Evolutionary conservation across 108 stramenopile genomes (phyloP).

Genomic region (Bacterosira constricta): DNA sequence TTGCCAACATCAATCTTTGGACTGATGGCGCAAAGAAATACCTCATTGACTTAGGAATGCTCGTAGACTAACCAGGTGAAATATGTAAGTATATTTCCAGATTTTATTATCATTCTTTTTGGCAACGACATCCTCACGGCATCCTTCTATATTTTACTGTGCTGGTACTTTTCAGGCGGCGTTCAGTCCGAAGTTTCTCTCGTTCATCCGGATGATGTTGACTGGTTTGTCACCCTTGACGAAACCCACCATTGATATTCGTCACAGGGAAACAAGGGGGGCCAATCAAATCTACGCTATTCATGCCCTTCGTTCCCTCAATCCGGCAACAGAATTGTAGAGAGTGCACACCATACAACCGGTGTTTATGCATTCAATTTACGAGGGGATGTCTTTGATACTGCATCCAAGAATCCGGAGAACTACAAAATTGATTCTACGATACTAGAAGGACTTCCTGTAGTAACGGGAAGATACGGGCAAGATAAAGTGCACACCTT

Average conservation of each 20-base stretch:
- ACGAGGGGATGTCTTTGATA: not conserved
- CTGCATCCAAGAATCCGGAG: not conserved
- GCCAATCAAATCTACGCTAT: not conserved
- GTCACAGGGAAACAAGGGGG: not conserved
- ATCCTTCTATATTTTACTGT: not conserved
- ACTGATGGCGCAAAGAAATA: not conserved
- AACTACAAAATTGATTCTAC: conserved; percentile 2
- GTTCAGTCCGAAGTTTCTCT: not conserved
- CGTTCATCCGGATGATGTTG: not conserved
- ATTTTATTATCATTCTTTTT: not conserved
- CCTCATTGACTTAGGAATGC: not conserved
- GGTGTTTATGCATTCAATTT: not conserved
- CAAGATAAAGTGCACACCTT: not conserved
- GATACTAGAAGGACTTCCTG: not conserved
- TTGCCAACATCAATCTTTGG: not conserved
- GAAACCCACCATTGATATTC: not conserved
- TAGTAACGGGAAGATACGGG: not conserved
- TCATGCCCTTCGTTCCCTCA: not conserved
- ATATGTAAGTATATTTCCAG: not conserved
- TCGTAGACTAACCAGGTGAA: not conserved
- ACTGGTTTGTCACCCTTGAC: conserved; percentile 1
- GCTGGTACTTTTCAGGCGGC: not conserved
- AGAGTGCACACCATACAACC: not conserved
- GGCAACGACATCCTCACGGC: not conserved
- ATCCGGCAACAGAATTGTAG: not conserved